Evolutionary conservation across 2,329 filamentous ascomycete genomes (phyloP), one percentile per base, ranked within the genome.

Genomic region (Fusarium sp.): DNA sequence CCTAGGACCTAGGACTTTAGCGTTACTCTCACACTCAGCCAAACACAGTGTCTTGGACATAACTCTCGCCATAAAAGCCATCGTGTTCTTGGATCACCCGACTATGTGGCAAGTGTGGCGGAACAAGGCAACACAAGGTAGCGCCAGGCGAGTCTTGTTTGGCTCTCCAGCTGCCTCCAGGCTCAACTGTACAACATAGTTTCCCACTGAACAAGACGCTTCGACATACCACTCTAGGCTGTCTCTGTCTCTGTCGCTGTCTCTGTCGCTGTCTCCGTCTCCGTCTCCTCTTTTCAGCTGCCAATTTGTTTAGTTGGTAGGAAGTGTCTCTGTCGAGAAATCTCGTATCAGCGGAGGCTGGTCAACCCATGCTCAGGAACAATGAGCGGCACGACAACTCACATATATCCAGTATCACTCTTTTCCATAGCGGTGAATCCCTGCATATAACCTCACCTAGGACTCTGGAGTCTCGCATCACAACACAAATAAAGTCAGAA

Each of bases 61-160:
- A 38, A 44, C 12, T 31, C 13, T 59, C 32, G n/a, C 26, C 26
- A 46, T 38, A 8, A 45, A 26, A 45, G 31, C 25, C 31, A 31
- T 54, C 26, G 31, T 47, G 35, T 42, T 19, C 32, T 48, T 38
- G 32, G 15, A 45, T 40, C 50, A 41, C 50, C 53, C 42, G 31
- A 57, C 51, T 24, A 54, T 49, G 45, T 56, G 61, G 57, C 50
- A 58, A 55, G 29, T 48, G 50, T 69, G 62, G 53, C 57, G 49
- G 52, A 48, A 56, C 44, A 15, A 3, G 24, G 68, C 60, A 24
- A 47, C 50, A 70, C 67, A 54, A 25, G 19, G 60, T 49, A 53
- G 54, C 53, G 41, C 63, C 34, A 68, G 52, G 45, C 50, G 50
- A 61, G 29, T 45, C 51, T 40, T 45, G 42, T 43, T 56, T 49